Evolutionary conservation across 805 yeast genomes (phyloP).

Genomic region (Sporopachydermia lactativora): DNA sequence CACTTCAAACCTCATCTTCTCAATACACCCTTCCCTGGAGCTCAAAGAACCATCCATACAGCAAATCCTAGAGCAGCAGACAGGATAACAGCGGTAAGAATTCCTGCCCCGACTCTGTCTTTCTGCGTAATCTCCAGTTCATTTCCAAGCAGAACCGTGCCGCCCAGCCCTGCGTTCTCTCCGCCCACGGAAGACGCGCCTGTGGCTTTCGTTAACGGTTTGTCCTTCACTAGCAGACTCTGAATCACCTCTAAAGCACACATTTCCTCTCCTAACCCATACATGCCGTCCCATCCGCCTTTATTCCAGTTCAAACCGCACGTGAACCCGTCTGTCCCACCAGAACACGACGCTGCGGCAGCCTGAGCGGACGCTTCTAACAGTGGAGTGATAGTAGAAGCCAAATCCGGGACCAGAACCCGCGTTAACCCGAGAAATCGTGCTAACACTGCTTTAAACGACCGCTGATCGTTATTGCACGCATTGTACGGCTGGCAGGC

Average conservation of each 20-base stretch:
- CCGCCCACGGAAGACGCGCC: slow-evolving; percentile 67
- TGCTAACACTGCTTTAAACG: slow-evolving; percentile 58
- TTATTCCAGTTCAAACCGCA: slow-evolving; percentile 67
- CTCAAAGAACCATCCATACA: slow-evolving; percentile 62
- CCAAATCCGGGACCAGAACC: slow-evolving; percentile 41
- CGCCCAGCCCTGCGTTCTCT: slow-evolving; percentile 51
- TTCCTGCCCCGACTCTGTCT: slow-evolving; percentile 84
- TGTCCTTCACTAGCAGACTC: slow-evolving; percentile 23
- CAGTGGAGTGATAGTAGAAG: slow-evolving; percentile 29
- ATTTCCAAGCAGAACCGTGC: slow-evolving; percentile 14
- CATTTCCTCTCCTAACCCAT: slow-evolving; percentile 80
- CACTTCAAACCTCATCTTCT: too few relatives aligned
- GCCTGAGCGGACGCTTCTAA: slow-evolving; percentile 43
- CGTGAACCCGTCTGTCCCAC: slow-evolving; percentile 69
- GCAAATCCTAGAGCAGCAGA: slow-evolving; percentile 48
- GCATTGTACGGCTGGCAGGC: slow-evolving; percentile 46
- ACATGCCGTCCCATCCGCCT: slow-evolving; percentile 47
- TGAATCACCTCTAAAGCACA: slow-evolving; percentile 56
- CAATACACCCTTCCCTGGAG: too few relatives aligned
- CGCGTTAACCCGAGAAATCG: slow-evolving; percentile 53
- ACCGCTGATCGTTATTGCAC: slow-evolving; percentile 64
- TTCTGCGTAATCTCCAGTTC: slow-evolving; percentile 35
- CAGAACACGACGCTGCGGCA: slow-evolving; percentile 69
- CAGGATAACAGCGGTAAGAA: slow-evolving; percentile 65
- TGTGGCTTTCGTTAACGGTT: slow-evolving; percentile 42